Evolutionary conservation across 2,329 filamentous ascomycete genomes (phyloP).

Genomic region (Ophiostoma sp.): DNA sequence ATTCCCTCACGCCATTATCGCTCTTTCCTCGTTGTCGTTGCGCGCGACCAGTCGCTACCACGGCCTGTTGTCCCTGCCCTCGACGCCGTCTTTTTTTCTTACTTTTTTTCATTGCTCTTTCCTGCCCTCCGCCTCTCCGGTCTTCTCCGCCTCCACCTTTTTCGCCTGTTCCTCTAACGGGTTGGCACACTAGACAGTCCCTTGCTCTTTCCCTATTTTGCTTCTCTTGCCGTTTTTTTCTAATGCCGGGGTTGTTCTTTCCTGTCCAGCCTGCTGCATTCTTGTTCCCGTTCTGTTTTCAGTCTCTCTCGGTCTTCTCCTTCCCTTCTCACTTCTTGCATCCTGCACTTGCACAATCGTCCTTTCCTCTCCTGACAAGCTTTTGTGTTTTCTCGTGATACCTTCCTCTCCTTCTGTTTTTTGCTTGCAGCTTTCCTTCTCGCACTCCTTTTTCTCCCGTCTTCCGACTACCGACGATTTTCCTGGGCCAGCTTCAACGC

Average conservation of each 20-base stretch:
- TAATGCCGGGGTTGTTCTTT: conserved; percentile 20
- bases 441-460: neutral
- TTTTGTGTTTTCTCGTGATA: neutral
- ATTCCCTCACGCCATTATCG: conserved; percentile 25
- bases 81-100: neutral
- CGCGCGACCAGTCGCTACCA: neutral
- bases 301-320: neutral
- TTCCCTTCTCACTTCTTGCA: neutral
- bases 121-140: conserved; percentile 28
- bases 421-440: neutral
- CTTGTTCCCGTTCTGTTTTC: conserved; percentile 21
- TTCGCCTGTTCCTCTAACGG: conserved; percentile 9
- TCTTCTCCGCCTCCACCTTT: conserved; percentile 28
- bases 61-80: conserved; percentile 9
- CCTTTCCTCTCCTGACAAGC: conserved; percentile 7
- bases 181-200: neutral
- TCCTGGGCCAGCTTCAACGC: conserved; percentile 23
- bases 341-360: neutral
- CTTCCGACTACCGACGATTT: neutral
- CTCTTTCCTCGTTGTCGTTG: neutral
- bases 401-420: neutral
- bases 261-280: neutral
- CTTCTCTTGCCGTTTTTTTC: conserved; percentile 10
- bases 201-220: conserved; percentile 9
- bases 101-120: conserved; percentile 3